A percentile compares a stretch with the other conserved stretches of the same genome.
These are phyloP conservation scores for Microstroma glucosiphilum DNA, from an alignment of 1,284 basidiomycete species.

Conservation along the genomic window DNA sequence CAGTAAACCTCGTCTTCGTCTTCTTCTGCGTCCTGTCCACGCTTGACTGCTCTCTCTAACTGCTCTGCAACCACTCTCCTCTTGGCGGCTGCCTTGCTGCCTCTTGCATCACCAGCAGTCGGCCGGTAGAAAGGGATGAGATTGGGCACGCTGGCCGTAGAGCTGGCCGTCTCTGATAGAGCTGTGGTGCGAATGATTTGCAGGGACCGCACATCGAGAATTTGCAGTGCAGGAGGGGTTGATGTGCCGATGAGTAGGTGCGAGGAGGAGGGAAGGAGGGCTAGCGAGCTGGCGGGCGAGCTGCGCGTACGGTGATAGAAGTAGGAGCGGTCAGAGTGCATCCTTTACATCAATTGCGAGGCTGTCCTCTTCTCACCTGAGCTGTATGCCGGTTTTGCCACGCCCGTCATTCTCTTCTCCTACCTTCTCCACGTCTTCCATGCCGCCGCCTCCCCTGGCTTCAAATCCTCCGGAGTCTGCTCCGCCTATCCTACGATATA, in stretches of 20 bases:
- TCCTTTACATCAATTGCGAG: too few relatives aligned
- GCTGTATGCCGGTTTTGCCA: not conserved
- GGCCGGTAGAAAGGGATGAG: not conserved
- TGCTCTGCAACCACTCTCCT: not conserved
- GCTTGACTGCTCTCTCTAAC: not conserved
- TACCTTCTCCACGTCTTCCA: conserved; percentile 1
- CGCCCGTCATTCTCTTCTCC: not conserved
- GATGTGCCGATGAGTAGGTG: conserved; percentile 3
- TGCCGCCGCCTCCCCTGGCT: not conserved
- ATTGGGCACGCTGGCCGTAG: not conserved
- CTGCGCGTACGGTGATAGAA: not conserved
- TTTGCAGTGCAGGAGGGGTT: not conserved
- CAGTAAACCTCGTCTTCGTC: conserved; percentile 3
- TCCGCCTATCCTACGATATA: not conserved
- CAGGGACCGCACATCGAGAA: not conserved
- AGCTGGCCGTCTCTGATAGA: not conserved
- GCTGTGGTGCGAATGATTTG: not conserved
- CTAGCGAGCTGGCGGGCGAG: not conserved
- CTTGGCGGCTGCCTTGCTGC: not conserved
- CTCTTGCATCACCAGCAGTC: not conserved
- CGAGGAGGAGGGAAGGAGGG: not conserved
- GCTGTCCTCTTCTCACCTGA: not conserved
- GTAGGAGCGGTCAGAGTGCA: not conserved
- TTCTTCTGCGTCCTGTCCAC: not conserved
- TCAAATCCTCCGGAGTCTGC: not conserved